Evolutionary conservation across 306 rosid species (phyloP).

Genomic region (Prunus mume): DNA sequence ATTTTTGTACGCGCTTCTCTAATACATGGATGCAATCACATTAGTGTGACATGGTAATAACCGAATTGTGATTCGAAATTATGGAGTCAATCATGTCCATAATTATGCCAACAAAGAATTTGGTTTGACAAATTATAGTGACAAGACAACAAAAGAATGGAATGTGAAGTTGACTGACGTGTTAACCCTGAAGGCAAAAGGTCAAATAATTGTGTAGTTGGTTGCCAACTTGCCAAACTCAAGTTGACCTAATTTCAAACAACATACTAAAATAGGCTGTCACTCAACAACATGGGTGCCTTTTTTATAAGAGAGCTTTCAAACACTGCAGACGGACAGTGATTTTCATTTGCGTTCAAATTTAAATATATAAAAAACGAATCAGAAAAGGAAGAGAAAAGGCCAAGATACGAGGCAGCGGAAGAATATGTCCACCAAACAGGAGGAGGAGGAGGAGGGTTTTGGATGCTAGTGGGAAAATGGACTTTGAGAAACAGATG

Average conservation of each 20-base stretch:
- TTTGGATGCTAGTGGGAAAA: neutral
- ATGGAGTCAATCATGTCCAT: neutral
- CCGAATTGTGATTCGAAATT: neutral
- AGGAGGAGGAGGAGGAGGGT: neutral
- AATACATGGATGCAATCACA: neutral
- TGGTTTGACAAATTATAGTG: neutral
- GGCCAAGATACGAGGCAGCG: neutral
- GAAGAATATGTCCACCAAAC: neutral
- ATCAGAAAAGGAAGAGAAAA: neutral
- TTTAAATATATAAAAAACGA: too few species aligned
- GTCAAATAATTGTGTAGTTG: slow-evolving; percentile 4
- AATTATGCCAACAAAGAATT: neutral
- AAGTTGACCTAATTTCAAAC: slow-evolving; percentile 2
- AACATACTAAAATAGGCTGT: neutral
- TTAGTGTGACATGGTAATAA: neutral
- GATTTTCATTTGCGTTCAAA: too few species aligned
- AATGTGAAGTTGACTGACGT: too few species aligned
- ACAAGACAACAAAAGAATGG: too few species aligned
- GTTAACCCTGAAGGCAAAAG: neutral
- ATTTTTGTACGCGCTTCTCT: too few species aligned
- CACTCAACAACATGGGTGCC: neutral
- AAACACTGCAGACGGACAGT: neutral
- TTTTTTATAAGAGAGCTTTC: neutral
- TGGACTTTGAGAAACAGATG: neutral
- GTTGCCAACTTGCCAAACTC: slow-evolving; percentile 13